These are phyloP conservation scores for Clonostachys chloroleuca DNA, from an alignment of 2,329 filamentous ascomycete genomes.

Conservation along the genomic window DNA sequence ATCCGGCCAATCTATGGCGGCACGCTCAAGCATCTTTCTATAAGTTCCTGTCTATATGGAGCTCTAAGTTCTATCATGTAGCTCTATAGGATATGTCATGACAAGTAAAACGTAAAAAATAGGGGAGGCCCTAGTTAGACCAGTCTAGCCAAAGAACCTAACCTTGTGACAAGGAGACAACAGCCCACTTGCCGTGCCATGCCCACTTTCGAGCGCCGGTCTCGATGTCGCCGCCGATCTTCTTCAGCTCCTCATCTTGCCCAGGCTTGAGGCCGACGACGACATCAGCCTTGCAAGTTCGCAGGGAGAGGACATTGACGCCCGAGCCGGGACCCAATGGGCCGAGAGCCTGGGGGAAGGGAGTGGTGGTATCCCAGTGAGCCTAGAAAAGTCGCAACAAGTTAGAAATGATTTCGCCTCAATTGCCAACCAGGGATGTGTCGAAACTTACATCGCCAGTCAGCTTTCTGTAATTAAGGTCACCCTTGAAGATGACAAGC, in stretches of 20 bases:
- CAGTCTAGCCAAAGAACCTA: slow-evolving; percentile 9
- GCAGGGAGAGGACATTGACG: slow-evolving; percentile 77
- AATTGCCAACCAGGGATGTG: neutral
- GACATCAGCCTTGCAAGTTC: slow-evolving; percentile 95
- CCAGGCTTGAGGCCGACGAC: slow-evolving; percentile 83
- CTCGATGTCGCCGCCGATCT: slow-evolving; percentile 62
- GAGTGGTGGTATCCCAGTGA: slow-evolving; percentile 79
- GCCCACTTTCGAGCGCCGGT: slow-evolving; percentile 77
- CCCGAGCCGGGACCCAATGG: slow-evolving; percentile 79
- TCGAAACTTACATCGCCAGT: slow-evolving; percentile 70
- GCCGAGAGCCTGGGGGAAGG: slow-evolving; percentile 80
- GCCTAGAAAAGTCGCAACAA: slow-evolving; percentile 14
- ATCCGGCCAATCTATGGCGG: no score
- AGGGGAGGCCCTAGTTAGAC: neutral
- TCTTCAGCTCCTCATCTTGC: slow-evolving; percentile 74
- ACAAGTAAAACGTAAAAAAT: neutral
- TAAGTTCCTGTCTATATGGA: neutral
- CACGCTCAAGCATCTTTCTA: neutral
- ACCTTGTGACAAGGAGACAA: slow-evolving; percentile 55
- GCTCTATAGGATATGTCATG: neutral
- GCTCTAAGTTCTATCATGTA: neutral
- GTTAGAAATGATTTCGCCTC: neutral
- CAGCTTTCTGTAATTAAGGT: slow-evolving; percentile 93
- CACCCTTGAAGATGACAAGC: slow-evolving; percentile 94
- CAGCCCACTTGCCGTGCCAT: slow-evolving; percentile 94